Evolutionary conservation across 2,329 filamentous ascomycete species (phyloP).

Genomic region (Hymenoscyphus salicellus): DNA sequence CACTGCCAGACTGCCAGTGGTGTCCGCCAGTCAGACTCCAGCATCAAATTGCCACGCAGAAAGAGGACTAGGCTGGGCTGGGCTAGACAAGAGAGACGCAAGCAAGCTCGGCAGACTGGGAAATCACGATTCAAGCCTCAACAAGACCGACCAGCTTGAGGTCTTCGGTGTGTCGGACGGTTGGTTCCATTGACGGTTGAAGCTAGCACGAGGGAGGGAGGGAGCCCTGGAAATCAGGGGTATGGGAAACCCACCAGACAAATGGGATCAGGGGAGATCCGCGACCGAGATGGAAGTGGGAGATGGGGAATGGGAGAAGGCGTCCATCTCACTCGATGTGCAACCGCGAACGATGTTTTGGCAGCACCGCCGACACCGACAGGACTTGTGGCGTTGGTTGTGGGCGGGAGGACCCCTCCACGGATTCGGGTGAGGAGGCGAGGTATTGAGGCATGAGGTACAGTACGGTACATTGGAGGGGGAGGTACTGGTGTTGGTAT

Average conservation of each 20-base stretch:
- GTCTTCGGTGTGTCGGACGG: neutral
- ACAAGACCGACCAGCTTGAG: neutral
- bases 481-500: neutral
- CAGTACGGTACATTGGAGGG: neutral
- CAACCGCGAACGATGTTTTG: neutral
- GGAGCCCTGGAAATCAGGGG: neutral
- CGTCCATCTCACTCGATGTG: neutral
- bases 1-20: neutral
- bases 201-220: neutral
- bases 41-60: constrained; percentile 7
- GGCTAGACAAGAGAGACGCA: constrained; percentile 1
- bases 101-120: neutral
- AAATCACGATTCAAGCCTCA: neutral
- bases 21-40: constrained; percentile 1
- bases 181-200: neutral
- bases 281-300: neutral
- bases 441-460: neutral
- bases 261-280: neutral
- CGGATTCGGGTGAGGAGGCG: neutral
- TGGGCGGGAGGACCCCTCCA: constrained; percentile 2
- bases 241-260: neutral
- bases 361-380: constrained; percentile 5
- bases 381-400: constrained; percentile 2
- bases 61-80: neutral
- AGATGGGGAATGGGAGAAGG: neutral